Conservation (phyloP, 441 rosid species). For the Pelargonium myrrhifolium region DNA sequence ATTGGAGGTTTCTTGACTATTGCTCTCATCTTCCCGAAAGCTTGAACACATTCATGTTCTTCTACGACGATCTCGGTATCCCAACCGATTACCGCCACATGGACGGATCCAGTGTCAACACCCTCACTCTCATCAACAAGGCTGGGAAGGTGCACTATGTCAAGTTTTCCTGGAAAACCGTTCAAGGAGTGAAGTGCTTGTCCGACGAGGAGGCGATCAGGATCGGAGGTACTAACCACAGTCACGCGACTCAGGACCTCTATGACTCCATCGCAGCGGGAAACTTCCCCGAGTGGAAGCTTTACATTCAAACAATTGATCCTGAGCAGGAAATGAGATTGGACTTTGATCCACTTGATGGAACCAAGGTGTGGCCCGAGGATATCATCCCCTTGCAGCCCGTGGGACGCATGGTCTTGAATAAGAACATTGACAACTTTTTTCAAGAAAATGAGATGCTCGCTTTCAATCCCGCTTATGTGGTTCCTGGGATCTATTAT, state of each 20-base stretch:
- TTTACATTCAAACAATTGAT: slow-evolving; percentile 75
- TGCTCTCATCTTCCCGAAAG: slow-evolving; percentile 93
- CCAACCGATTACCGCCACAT: slow-evolving; percentile 96
- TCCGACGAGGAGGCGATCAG: slow-evolving; percentile 77
- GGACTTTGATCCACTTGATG: slow-evolving; percentile 93
- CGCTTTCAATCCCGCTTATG: slow-evolving; percentile 80
- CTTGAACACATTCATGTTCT: slow-evolving; percentile 73
- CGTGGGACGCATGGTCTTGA: slow-evolving; percentile 92
- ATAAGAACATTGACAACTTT: slow-evolving; percentile 91
- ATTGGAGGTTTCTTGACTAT: slow-evolving; percentile 85
- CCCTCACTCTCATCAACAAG: slow-evolving; percentile 70
- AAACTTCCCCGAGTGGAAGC: slow-evolving; percentile 84
- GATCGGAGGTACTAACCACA: slow-evolving; percentile 91
- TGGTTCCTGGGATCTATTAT: slow-evolving; percentile 81
- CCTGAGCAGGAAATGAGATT: slow-evolving; percentile 67
- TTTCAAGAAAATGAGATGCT: slow-evolving; percentile 84
- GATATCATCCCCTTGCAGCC: slow-evolving; percentile 86
- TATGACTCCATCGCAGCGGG: slow-evolving; percentile 86
- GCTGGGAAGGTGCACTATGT: slow-evolving; percentile 73
- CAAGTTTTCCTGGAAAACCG: slow-evolving; percentile 89
- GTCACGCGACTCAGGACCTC: slow-evolving; percentile 94
- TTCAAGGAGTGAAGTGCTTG: slow-evolving; percentile 71
- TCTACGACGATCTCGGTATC: slow-evolving; percentile 79
- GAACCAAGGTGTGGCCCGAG: slow-evolving; percentile 94
- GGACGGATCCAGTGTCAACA: slow-evolving; percentile 84